These are phyloP conservation scores for Sordaria brevicollis DNA, from an alignment of 495 filamentous ascomycete genomes.

Conservation along the genomic window DNA sequence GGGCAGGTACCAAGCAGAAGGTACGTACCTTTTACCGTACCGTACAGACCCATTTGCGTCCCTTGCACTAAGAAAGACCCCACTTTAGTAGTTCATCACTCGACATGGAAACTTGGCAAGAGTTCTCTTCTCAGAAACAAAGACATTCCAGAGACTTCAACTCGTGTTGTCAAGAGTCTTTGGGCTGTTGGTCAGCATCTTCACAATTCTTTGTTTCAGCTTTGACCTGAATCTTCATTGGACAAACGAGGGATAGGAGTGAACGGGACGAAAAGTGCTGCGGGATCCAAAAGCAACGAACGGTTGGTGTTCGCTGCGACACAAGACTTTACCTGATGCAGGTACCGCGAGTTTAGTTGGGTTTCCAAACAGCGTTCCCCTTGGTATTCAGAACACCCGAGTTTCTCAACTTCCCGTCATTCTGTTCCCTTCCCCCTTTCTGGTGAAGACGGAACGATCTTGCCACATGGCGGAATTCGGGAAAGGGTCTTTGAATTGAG, in stretches of 20 bases:
- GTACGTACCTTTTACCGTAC: background rate
- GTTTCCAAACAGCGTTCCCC: background rate
- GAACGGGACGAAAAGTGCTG: background rate
- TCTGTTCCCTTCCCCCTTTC: background rate
- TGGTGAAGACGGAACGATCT: background rate
- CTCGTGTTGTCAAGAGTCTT: background rate
- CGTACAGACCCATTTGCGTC: background rate
- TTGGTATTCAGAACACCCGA: background rate
- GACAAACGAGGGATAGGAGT: background rate
- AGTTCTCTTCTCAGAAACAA: background rate
- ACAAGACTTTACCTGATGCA: background rate
- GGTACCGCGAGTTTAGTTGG: background rate
- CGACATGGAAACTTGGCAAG: background rate
- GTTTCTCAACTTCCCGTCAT: background rate
- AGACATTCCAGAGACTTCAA: background rate
- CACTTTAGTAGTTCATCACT: background rate
- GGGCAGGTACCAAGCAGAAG: background rate
- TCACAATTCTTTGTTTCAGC: background rate
- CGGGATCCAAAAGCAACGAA: background rate
- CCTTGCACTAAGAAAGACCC: background rate
- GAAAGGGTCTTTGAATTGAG: background rate
- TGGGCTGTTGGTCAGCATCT: background rate
- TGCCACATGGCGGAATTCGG: background rate
- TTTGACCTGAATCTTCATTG: background rate
- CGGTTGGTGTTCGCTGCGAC: background rate